Conservation (phyloP, 371 early-diverging fungal species). For the Actinomortierella wolfii region DNA sequence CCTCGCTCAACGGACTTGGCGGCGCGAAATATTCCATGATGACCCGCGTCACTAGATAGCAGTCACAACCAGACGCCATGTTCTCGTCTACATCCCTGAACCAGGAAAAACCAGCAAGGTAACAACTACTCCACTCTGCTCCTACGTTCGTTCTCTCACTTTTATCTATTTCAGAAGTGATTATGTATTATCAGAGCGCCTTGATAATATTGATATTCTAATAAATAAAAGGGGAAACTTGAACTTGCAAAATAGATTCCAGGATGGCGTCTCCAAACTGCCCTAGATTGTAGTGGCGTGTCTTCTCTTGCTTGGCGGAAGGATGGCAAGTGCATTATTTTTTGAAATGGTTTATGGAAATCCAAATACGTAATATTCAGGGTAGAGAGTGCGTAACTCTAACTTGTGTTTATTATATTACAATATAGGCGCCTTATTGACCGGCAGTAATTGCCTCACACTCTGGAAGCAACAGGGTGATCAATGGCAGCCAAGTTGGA, state of each 20-base stretch:
- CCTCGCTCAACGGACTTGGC: neutral
- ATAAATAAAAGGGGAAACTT: no score
- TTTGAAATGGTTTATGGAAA: neutral
- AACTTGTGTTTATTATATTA: no score
- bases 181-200: no score
- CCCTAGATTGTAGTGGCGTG: constrained; percentile 25
- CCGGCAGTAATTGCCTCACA: constrained; percentile 14
- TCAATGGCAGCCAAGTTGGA: constrained; percentile 24
- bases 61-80: constrained; percentile 41
- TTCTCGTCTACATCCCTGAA: constrained; percentile 25
- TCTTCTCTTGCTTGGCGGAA: constrained; percentile 41
- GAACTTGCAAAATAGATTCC: constrained; percentile 13
- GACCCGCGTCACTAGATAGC: constrained; percentile 31
- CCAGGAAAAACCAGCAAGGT: no score
- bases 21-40: no score
- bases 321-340: constrained; percentile 16
- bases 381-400: no score
- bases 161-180: no score
- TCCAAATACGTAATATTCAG: neutral
- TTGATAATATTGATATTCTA: no score
- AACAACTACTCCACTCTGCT: no score
- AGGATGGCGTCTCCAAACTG: constrained; percentile 21
- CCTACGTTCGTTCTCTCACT: no score
- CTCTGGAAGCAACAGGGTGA: constrained; percentile 17
- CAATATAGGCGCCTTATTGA: constrained; percentile 16